These are phyloP conservation scores for Helichrysum umbraculigerum DNA, from an alignment of 129 eudicot species.

Conservation along the genomic window DNA sequence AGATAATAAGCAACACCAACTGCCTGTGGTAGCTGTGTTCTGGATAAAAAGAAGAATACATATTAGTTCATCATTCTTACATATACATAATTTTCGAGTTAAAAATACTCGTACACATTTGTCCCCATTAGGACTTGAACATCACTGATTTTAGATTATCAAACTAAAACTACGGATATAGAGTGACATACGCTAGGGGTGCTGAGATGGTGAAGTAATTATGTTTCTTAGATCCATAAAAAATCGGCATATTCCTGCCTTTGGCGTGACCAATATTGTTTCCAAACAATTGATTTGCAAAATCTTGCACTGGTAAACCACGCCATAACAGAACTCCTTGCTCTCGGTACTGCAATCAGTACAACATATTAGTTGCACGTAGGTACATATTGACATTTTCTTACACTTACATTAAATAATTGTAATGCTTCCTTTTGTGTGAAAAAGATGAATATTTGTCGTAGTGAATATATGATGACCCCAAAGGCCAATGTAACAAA, in stretches of 20 bases:
- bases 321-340: constrained; percentile 73
- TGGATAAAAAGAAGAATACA: constrained; percentile 14
- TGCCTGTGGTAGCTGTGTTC: constrained; percentile 78
- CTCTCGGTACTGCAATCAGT: constrained; percentile 58
- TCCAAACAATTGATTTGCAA: constrained; percentile 55
- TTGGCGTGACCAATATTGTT: constrained; percentile 45
- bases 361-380: neutral
- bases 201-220: constrained; percentile 41
- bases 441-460: too few species aligned
- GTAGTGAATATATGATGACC: too few species aligned
- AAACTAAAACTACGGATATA: too few species aligned
- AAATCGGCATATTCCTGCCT: too few species aligned
- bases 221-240: too few species aligned
- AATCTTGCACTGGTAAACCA: constrained; percentile 60
- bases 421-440: too few species aligned
- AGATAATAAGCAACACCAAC: constrained; percentile 74
- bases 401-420: too few species aligned
- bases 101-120: too few species aligned
- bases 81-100: too few species aligned
- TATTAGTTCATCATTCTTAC: too few species aligned
- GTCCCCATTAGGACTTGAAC: too few species aligned
- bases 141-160: too few species aligned
- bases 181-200: constrained; percentile 51
- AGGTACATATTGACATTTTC: neutral
- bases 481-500: neutral